Evolutionary conservation across 768 basidiomycete genomes (phyloP).

Genomic region (Suillus alpinus): DNA sequence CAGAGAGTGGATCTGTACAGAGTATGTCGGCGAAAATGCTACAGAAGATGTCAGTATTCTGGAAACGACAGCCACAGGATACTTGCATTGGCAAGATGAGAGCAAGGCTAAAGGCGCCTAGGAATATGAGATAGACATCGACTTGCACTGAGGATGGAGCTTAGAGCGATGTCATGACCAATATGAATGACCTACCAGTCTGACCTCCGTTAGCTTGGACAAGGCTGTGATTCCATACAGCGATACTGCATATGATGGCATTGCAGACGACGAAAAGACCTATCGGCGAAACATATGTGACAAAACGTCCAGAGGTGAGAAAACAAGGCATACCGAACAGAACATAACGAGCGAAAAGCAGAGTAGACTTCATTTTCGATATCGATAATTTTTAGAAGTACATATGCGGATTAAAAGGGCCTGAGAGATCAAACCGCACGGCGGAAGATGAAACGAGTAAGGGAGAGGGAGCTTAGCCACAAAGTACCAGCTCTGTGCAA

Average conservation of each 20-base stretch:
- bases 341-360: conserved; percentile 54
- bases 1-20: conserved; percentile 47
- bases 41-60: conserved; percentile 5
- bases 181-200: conserved; percentile 32
- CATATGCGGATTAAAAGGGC: conserved; percentile 16
- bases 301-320: background rate
- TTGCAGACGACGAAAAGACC: conserved; percentile 62
- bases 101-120: conserved; percentile 57
- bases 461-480: conserved; percentile 6
- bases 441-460: conserved; percentile 16
- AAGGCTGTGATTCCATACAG: conserved; percentile 68
- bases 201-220: conserved; percentile 28
- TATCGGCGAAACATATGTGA: conserved; percentile 22
- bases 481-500: conserved; percentile 29
- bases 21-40: conserved; percentile 61
- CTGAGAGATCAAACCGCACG: conserved; percentile 31
- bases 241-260: conserved; percentile 60
- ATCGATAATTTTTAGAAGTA: conserved; percentile 23
- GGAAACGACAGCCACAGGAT: background rate
- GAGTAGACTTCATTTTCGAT: conserved; percentile 40
- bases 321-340: conserved; percentile 48
- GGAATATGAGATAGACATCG: conserved; percentile 58
- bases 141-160: conserved; percentile 36
- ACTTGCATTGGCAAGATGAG: conserved; percentile 60
- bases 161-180: conserved; percentile 8